phyloP scores from a whole-genome alignment of 768 basidiomycete genomes.

The Agaricus subrufescens region DNA sequence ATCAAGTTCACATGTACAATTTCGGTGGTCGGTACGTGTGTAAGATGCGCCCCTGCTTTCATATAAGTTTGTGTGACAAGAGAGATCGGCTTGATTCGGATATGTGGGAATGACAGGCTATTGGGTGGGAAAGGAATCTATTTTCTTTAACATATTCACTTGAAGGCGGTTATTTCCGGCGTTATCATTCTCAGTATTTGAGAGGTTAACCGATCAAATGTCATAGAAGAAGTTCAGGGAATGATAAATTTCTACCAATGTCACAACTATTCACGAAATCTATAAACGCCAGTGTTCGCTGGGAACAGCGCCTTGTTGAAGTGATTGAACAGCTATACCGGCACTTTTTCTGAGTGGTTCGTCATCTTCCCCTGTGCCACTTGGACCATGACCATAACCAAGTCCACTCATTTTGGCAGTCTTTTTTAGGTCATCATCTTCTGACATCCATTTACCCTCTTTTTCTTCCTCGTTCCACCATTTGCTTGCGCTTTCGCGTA shows the following conservation, averaged over 20 bases:
- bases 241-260: background rate
- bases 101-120: no score
- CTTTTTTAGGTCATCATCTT: conserved; percentile 41
- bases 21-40: no score
- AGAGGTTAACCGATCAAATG: background rate
- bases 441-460: conserved; percentile 46
- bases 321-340: conserved; percentile 6
- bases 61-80: no score
- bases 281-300: conserved; percentile 12
- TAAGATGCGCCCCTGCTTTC: no score
- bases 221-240: background rate
- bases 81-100: no score
- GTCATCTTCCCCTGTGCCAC: conserved; percentile 3
- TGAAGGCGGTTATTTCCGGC: no score
- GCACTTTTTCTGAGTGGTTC: conserved; percentile 10
- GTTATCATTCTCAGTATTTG: no score
- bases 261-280: background rate
- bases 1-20: no score
- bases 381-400: conserved; percentile 26
- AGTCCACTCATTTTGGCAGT: conserved; percentile 43
- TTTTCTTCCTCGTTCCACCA: conserved; percentile 58
- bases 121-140: no score
- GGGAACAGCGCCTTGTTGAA: conserved; percentile 7
- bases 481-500: conserved; percentile 38
- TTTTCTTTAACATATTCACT: no score